These are phyloP conservation scores for Fusarium camptoceras DNA, from an alignment of 2,329 filamentous ascomycete species.

Conservation along the genomic window DNA sequence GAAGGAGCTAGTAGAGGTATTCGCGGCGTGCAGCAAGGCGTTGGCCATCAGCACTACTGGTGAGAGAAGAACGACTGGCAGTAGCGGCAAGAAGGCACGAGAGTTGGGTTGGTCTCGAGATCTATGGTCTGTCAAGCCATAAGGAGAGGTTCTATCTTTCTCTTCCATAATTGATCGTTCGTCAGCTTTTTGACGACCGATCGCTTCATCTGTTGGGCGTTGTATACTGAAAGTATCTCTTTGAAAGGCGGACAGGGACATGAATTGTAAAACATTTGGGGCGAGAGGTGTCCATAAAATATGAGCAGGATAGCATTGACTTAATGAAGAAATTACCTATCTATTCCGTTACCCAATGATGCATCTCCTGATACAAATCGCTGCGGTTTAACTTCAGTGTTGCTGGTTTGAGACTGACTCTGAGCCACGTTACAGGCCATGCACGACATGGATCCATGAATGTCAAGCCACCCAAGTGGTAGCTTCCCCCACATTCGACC, in stretches of 20 bases:
- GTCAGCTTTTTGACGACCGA: background rate
- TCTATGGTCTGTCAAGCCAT: slow-evolving; percentile 66
- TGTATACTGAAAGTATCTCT: slow-evolving; percentile 22
- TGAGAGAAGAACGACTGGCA: slow-evolving; percentile 64
- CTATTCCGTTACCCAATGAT: background rate
- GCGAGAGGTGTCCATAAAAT: slow-evolving; percentile 16
- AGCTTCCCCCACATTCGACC: slow-evolving; percentile 27
- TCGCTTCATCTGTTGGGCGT: slow-evolving; percentile 23
- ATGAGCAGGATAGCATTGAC: slow-evolving; percentile 1
- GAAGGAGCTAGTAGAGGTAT: slow-evolving; percentile 79
- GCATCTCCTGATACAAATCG: background rate
- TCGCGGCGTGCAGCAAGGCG: slow-evolving; percentile 82
- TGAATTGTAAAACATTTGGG: slow-evolving; percentile 35
- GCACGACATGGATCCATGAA: background rate
- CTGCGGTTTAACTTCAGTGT: background rate
- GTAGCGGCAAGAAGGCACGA: slow-evolving; percentile 69
- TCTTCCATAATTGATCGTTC: background rate
- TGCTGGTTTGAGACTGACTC: background rate
- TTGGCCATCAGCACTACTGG: slow-evolving; percentile 67
- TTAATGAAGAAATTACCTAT: slow-evolving; percentile 13
- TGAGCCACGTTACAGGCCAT: slow-evolving; percentile 18
- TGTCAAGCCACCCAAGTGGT: background rate
- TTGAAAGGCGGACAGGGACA: slow-evolving; percentile 16
- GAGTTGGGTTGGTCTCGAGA: slow-evolving; percentile 73
- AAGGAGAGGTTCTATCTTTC: slow-evolving; percentile 5